Conservation (phyloP, 495 filamentous ascomycete genomes). For the Neurospora tetrasperma region DNA sequence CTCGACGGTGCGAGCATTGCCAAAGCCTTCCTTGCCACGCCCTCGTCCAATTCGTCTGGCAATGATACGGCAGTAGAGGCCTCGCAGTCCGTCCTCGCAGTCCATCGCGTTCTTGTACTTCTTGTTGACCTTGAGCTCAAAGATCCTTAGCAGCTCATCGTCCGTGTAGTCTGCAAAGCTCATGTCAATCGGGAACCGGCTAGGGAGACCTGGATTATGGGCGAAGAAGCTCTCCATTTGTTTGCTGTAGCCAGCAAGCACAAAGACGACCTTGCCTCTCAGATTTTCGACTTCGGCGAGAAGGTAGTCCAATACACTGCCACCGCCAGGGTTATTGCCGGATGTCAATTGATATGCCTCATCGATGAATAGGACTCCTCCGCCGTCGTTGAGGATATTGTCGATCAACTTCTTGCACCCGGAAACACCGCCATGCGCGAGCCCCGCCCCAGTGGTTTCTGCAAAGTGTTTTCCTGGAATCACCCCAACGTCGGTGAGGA, state of each 20-base stretch:
- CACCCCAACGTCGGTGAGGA: slow-evolving; percentile 51
- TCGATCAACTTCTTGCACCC: slow-evolving; percentile 48
- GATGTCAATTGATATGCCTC: slow-evolving; percentile 66
- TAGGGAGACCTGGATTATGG: slow-evolving; percentile 66
- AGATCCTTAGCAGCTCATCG: slow-evolving; percentile 47
- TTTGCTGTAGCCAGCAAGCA: slow-evolving; percentile 67
- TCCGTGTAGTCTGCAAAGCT: slow-evolving; percentile 64
- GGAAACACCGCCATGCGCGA: too few relatives aligned
- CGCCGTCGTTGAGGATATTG: slow-evolving; percentile 41
- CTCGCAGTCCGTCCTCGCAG: slow-evolving; percentile 46
- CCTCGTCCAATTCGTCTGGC: slow-evolving; percentile 49
- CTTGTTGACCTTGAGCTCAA: slow-evolving; percentile 40
- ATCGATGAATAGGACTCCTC: slow-evolving; percentile 67
- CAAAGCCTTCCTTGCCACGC: slow-evolving; percentile 58
- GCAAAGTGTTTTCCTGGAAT: slow-evolving; percentile 44
- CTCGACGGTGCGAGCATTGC: slow-evolving; percentile 59
- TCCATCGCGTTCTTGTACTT: slow-evolving; percentile 46
- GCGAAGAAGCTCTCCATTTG: slow-evolving; percentile 74
- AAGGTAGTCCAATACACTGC: slow-evolving; percentile 60
- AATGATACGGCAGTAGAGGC: slow-evolving; percentile 58
- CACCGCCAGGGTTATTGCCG: slow-evolving; percentile 43
- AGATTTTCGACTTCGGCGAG: slow-evolving; percentile 68
- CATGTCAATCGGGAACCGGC: slow-evolving; percentile 57
- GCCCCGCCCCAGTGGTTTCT: slow-evolving; percentile 55
- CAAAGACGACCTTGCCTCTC: slow-evolving; percentile 63